Conservation (phyloP, 1,284 basidiomycete genomes). For the Athelia sp. region DNA sequence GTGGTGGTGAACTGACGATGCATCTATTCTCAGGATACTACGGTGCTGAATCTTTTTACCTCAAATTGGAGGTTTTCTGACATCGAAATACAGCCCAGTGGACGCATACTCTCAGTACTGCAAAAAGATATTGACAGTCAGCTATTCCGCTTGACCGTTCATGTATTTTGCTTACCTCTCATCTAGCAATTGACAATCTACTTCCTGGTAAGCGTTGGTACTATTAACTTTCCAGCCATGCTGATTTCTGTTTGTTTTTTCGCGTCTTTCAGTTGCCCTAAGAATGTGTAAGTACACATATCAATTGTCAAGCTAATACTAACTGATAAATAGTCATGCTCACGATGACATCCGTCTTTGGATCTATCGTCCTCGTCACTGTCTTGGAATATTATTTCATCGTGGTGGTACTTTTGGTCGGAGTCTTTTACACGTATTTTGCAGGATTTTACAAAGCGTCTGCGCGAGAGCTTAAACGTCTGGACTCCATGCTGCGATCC, state of each 20-base stretch:
- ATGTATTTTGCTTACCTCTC: background rate
- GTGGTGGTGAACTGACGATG: no score
- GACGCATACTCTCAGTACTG: slow-evolving; percentile 61
- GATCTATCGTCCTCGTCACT: slow-evolving; percentile 62
- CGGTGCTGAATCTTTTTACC: no score
- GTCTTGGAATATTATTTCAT: slow-evolving; percentile 73
- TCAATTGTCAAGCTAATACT: slow-evolving; percentile 4
- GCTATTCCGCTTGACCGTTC: slow-evolving; percentile 8
- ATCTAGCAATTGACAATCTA: slow-evolving; percentile 54
- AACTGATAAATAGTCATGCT: slow-evolving; percentile 35
- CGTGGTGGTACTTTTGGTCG: slow-evolving; percentile 43
- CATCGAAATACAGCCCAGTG: slow-evolving; percentile 39
- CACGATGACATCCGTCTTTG: slow-evolving; percentile 47
- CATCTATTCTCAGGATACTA: no score
- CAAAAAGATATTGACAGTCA: slow-evolving; percentile 60
- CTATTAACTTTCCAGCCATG: background rate
- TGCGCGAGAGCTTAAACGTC: slow-evolving; percentile 66
- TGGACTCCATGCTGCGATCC: slow-evolving; percentile 64
- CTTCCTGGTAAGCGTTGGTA: slow-evolving; percentile 36
- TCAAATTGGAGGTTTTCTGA: no score
- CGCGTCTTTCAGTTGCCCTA: slow-evolving; percentile 47
- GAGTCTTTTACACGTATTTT: slow-evolving; percentile 51
- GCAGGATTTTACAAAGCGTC: slow-evolving; percentile 61
- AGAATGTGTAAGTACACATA: slow-evolving; percentile 45
- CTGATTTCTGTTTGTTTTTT: slow-evolving; percentile 14